Conservation (phyloP, 768 basidiomycete species). For the Galerina sulciceps region DNA sequence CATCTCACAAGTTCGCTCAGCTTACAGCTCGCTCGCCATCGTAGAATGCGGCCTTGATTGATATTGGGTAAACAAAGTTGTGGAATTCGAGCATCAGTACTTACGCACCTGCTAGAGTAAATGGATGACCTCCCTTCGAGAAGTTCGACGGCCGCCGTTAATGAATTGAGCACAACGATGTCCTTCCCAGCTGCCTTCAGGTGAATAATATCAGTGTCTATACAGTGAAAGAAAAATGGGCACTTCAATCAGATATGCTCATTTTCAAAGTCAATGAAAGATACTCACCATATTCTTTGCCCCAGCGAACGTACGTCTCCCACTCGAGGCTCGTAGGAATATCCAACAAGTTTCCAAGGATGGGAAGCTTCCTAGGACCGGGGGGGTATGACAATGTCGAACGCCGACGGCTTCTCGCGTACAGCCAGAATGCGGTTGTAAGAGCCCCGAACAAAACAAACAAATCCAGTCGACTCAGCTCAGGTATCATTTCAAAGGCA, state of each 20-base stretch:
- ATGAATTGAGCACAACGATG: slow-evolving; percentile 36
- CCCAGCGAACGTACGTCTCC: slow-evolving; percentile 26
- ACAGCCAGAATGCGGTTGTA: no score
- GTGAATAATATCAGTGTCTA: slow-evolving; percentile 34
- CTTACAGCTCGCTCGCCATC: neutral
- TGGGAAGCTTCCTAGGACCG: slow-evolving; percentile 23
- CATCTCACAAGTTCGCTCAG: slow-evolving; percentile 5
- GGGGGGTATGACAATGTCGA: slow-evolving; percentile 22
- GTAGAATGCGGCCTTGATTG: neutral
- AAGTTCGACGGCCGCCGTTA: slow-evolving; percentile 41
- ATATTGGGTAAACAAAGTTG: neutral
- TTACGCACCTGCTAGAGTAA: slow-evolving; percentile 21
- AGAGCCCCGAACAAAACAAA: no score
- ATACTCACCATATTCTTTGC: slow-evolving; percentile 19
- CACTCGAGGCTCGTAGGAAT: slow-evolving; percentile 23
- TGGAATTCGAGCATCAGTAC: neutral
- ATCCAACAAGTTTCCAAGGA: slow-evolving; percentile 25
- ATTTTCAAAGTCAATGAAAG: neutral
- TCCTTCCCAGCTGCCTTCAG: slow-evolving; percentile 28
- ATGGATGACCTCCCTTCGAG: slow-evolving; percentile 44
- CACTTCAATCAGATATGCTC: neutral
- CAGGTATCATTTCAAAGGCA: no score
- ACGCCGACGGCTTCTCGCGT: no score
- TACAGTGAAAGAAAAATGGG: neutral
- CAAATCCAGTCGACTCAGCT: no score